Evolutionary conservation across 257 asterid species (phyloP), one percentile per base, ranked within the genome.

Genomic region (Primulina eburnea): DNA sequence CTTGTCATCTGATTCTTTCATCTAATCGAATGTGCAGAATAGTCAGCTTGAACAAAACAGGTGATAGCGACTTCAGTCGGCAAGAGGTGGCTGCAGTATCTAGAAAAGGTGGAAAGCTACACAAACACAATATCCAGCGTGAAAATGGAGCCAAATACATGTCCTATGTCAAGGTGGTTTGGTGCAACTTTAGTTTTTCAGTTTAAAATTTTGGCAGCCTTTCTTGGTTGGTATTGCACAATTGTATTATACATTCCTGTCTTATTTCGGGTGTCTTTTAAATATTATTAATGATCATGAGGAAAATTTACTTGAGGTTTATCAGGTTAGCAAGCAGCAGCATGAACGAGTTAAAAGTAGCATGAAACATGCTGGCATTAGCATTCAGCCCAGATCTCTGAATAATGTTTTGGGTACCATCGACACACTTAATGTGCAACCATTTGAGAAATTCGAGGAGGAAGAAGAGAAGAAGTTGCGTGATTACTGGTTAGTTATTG

Each of bases 291-390:
- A 60, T 59, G 20, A 71, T 65, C 43, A 37, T 16, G 29, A 57
- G 65, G 50, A 52, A 30, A 29, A 53, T 67, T 69, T 62, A 32
- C 60, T 64, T 60, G 66, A 56, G 78, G 65, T 78, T 35, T 79
- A 77, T 55, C 88, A 92, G 97, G 91, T 93, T 78, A 93, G 97
- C 95, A 89, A 87, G 79, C 88, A 85, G 70, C 99, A 89, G 73
- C 93, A 89, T 78, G 90, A 78, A 71, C 95, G 87, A 72, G 88
- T 89, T 67, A 87, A 87, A 87, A 90, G 84, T 81, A 85, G 94
- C 74, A 87, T 88, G 96, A 86, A 84, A 76, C 82, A 79, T 72
- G 71, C 83, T 73, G 86, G 90, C 67, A 87, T 76, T 78, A 82
- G 94, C 88, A 87, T 86, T 66, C 92, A 79, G 77, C 85, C 84